A percentile compares a stretch with the other conserved stretches of the same genome.
Evolutionary conservation across 2,329 filamentous ascomycete genomes (phyloP).

Genomic region (Claviceps sp.): DNA sequence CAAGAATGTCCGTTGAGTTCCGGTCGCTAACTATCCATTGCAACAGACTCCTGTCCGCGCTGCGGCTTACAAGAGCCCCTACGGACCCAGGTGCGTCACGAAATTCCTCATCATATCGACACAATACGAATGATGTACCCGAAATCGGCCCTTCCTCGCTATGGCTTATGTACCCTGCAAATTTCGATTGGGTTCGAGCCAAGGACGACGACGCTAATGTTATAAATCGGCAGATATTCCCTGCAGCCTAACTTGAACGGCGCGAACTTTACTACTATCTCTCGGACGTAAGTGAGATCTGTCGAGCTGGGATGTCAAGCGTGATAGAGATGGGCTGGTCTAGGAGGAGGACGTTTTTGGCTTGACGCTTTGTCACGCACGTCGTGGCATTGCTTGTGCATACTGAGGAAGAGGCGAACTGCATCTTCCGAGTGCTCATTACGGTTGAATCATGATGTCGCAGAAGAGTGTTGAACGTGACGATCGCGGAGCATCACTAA

Average conservation of each 20-base stretch:
- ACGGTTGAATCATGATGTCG: not conserved
- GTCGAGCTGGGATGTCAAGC: not conserved
- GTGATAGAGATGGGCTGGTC: not conserved
- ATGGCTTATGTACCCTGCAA: too few species aligned
- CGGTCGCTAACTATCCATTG: constrained; percentile 17
- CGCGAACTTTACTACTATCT: constrained; percentile 28
- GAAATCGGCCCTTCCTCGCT: not conserved
- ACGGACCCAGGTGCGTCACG: constrained; percentile 48
- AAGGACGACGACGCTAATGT: constrained; percentile 14
- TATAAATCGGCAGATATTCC: constrained; percentile 35
- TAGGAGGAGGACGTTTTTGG: not conserved
- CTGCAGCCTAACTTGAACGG: constrained; percentile 42
- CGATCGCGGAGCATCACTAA: not conserved
- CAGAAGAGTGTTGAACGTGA: not conserved
- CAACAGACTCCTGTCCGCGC: constrained; percentile 33
- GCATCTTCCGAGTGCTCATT: not conserved
- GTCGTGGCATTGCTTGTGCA: not conserved
- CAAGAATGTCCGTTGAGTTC: not conserved
- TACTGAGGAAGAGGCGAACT: not conserved
- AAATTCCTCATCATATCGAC: not conserved
- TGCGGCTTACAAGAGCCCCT: constrained; percentile 45
- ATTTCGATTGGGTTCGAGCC: not conserved
- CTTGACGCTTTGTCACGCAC: not conserved
- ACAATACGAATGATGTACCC: not conserved
- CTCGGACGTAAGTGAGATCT: constrained; percentile 37